Evolutionary conservation across 2,329 filamentous ascomycete species (phyloP), one percentile per base, ranked within the genome.

Genomic region (Colletotrichum sp.): DNA sequence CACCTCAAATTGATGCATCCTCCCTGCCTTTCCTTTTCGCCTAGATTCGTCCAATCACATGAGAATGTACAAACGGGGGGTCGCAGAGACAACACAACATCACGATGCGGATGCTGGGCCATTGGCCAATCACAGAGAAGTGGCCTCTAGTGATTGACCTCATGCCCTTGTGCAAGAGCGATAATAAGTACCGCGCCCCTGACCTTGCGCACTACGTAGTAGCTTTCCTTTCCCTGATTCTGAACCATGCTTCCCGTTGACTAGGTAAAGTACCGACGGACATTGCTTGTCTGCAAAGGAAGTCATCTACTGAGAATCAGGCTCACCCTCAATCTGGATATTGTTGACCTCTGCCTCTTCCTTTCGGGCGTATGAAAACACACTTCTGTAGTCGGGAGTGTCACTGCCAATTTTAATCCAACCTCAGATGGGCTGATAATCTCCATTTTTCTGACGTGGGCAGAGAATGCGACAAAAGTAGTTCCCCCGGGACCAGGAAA

Each of bases 21-120:
- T 44, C 36, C 68, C 24, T 34, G 44, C 62, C 52, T 75, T 75
- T 75, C 72, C 72, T 36, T 68, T 75, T 75, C 66, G 26, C 62
- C 62, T 15, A 62, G 26, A 9, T 4, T 21, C 21, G 55, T 24
- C 72, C 72, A 75, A 75, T 75, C 62, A 72, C 32, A 32, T 18
- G 32, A 13, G 24, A 13, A n/a, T 18, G 15, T 6, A 49, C 28
- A 15, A 21, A 32, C 28, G n/a, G 32, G 32, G 60, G 28, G 26
- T 21, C 30, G 34, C n/a, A 21, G 32, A 18, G 49, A 36, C 63
- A 18, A 34, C 68, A 75, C 34, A 65, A 28, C 60, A 66, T 52
- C n/a, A 13, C 44, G 10, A 52, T 52, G 12, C 44, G n/a, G n/a
- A 21, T 52, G n/a, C 44, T 52, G 52, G 21, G 15, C 8, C 49